Evolutionary conservation across 2,329 filamentous ascomycete genomes (phyloP).

Genomic region (Penicillium glabrum): DNA sequence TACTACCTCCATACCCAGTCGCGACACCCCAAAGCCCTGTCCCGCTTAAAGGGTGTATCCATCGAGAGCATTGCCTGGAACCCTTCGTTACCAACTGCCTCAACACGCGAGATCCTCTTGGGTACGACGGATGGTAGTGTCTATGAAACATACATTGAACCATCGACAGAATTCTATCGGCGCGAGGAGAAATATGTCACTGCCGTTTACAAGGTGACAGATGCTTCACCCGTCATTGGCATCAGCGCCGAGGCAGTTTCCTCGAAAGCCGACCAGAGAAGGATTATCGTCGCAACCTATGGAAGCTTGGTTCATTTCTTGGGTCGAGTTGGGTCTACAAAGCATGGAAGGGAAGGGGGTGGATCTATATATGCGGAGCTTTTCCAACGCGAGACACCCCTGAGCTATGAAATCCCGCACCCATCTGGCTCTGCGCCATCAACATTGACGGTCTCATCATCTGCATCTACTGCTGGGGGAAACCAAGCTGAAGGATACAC

Average conservation of each 20-base stretch:
- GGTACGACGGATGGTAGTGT: constrained; percentile 92
- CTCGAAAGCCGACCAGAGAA: constrained; percentile 68
- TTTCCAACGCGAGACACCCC: constrained; percentile 83
- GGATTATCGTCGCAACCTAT: constrained; percentile 78
- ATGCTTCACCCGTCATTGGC: constrained; percentile 75
- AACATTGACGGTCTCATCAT: constrained; percentile 72
- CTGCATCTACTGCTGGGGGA: constrained; percentile 55
- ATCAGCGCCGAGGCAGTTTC: constrained; percentile 76
- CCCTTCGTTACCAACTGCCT: constrained; percentile 85
- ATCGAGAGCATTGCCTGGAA: constrained; percentile 96
- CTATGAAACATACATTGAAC: constrained; percentile 94
- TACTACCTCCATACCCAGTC: constrained; percentile 98
- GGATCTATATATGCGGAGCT: constrained; percentile 82
- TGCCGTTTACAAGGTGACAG: constrained; percentile 75
- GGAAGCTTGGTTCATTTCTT: constrained; percentile 76
- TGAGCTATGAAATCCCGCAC: constrained; percentile 69
- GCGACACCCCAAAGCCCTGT: constrained; percentile 77
- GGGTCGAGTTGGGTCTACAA: constrained; percentile 64
- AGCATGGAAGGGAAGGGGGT: constrained; percentile 72
- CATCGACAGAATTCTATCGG: constrained; percentile 89
- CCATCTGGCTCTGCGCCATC: constrained; percentile 62
- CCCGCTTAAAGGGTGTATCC: constrained; percentile 77
- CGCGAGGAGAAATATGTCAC: constrained; percentile 93
- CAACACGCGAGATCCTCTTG: constrained; percentile 88
- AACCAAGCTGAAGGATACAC: constrained; percentile 53